Evolutionary conservation across 176 grass and related monocot genomes (phyloP).

Genomic region (Aegilops sharonensis): DNA sequence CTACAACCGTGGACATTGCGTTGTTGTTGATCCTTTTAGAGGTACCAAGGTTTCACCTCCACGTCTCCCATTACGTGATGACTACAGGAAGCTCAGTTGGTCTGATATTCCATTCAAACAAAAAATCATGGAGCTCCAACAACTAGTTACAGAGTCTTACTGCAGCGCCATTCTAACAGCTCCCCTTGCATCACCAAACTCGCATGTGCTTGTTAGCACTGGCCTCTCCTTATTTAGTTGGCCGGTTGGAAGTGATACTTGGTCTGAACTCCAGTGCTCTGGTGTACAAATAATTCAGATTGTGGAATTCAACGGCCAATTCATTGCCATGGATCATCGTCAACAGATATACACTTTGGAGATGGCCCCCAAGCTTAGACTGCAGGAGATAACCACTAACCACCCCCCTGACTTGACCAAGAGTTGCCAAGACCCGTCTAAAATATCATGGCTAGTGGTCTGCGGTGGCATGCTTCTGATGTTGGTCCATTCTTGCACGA

Average conservation of each 20-base stretch:
- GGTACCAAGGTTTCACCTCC: no score
- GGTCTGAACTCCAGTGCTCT: background rate
- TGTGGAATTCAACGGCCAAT: background rate
- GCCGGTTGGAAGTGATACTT: background rate
- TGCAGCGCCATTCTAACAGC: background rate
- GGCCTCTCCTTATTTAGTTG: background rate
- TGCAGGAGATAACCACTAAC: background rate
- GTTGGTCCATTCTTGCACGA: background rate
- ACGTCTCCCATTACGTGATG: no score
- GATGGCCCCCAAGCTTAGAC: background rate
- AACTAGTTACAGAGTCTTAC: background rate
- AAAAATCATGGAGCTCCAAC: background rate
- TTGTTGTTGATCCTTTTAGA: no score
- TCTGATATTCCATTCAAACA: background rate
- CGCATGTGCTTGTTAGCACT: background rate
- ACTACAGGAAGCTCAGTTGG: background rate
- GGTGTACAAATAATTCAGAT: background rate
- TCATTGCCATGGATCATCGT: background rate
- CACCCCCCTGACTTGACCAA: background rate
- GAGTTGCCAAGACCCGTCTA: background rate
- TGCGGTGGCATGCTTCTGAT: slow-evolving; percentile 40
- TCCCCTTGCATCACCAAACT: background rate
- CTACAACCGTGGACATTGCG: no score
- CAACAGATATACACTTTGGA: background rate
- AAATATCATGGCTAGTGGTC: slow-evolving; percentile 28